phyloP scores from a whole-genome alignment of 73 alveolate genomes.

The Tetrahymena borealis region DNA sequence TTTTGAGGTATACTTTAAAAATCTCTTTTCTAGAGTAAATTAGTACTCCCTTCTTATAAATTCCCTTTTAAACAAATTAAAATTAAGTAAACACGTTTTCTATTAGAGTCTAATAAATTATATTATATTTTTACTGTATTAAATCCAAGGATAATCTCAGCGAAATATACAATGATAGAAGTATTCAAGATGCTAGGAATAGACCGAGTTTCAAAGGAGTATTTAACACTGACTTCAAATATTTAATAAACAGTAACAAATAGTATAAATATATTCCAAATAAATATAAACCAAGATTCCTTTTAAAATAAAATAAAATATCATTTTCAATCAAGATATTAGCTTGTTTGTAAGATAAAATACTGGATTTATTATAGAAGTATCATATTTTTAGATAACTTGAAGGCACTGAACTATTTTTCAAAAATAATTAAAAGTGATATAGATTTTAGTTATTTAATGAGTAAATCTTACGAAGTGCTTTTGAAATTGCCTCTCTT shows the following conservation, averaged over 20 bases:
- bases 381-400: no score
- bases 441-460: no score
- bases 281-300: background rate
- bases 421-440: no score
- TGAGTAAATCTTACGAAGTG: no score
- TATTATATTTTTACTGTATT: background rate
- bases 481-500: no score
- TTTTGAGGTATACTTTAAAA: background rate
- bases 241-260: background rate
- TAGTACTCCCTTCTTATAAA: background rate
- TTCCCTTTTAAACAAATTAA: background rate
- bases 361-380: background rate
- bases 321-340: no score
- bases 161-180: background rate
- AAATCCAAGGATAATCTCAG: background rate
- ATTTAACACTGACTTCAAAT: background rate
- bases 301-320: background rate
- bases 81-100: no score
- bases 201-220: background rate
- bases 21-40: background rate
- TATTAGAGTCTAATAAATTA: background rate
- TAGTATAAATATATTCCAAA: background rate
- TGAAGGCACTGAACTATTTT: no score
- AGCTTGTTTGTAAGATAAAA: no score
- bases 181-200: background rate